Evolutionary conservation across 331 rosid genomes (phyloP), one percentile per base, ranked within the genome.

Genomic region (Saraca asoca): DNA sequence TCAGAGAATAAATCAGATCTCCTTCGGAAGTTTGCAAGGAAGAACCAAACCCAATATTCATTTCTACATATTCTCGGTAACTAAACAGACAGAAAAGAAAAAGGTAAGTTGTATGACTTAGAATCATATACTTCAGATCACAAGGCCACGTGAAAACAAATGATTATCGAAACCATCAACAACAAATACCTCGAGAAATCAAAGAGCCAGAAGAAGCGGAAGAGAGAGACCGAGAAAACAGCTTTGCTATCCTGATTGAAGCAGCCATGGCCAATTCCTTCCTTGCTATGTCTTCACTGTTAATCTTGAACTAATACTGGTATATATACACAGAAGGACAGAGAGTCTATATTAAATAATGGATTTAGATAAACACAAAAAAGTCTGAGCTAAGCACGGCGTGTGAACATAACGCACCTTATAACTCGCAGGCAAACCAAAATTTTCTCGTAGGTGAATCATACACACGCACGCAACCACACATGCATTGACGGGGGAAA

Each of bases 141-240:
- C 33, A 42, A 35, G 66, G 62, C 13, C 5, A 42, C 9, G 20
- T 24, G 33, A 34, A 15, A 0, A 20, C 0, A 34, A 24, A 5
- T 5, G 4, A 53, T 10, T 7, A n/a, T 12, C 13, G 37, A 59
- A 45, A 31, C 16, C 10, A 14, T 5, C 50, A 39, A 42, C 12
- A 55, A 12, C 11, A 2, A 14, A 24, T 62, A 86, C 96, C 96
- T 74, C 79, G 77, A 37, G 82, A 44, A 66, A 81, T 33, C 50
- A 75, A 59, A 14, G 81, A 71, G 24, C 84, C 12, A n/a, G 83
- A 29, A 67, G 88, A 72, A 75, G 83, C 53, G 59, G 84, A 72
- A 67, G 77, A 62, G 38, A 83, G 12, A 1, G 97, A 80, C 24
- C 89, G 89, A 80, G 91, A 83, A 56, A 91, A 37, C 8, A 83